A percentile compares a stretch with the other conserved stretches of the same genome.
phyloP scores from a whole-genome alignment of 2,329 filamentous ascomycete species.

The Penicillium sp. region DNA sequence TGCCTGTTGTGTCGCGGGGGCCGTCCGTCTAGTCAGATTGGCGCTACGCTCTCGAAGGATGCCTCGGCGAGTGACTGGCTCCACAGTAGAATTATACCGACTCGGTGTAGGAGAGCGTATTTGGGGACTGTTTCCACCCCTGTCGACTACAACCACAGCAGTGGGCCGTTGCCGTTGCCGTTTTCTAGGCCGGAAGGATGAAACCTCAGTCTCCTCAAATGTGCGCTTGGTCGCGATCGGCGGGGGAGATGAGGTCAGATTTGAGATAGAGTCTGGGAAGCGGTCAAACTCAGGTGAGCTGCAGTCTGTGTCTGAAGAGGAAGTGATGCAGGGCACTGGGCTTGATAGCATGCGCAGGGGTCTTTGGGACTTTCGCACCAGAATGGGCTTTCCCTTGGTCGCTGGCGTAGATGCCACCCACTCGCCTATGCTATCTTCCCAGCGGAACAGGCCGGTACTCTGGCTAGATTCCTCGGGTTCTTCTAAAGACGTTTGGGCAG shows the following conservation, averaged over 20 bases:
- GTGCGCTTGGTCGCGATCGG: slow-evolving; percentile 25
- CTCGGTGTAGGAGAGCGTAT: neutral
- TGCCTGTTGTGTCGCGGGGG: neutral
- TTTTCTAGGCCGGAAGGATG: slow-evolving; percentile 22
- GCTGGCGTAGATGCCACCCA: slow-evolving; percentile 54
- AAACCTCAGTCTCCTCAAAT: slow-evolving; percentile 10
- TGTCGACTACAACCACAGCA: slow-evolving; percentile 14
- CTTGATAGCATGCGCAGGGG: slow-evolving; percentile 6
- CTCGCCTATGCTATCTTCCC: slow-evolving; percentile 58
- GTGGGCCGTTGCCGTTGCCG: slow-evolving; percentile 23
- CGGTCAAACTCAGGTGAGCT: slow-evolving; percentile 21
- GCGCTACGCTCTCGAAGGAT: slow-evolving; percentile 20
- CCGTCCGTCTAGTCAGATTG: slow-evolving; percentile 4
- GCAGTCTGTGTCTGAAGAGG: slow-evolving; percentile 28
- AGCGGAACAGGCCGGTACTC: slow-evolving; percentile 41
- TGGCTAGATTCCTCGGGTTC: slow-evolving; percentile 15
- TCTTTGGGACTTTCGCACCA: neutral
- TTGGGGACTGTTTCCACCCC: slow-evolving; percentile 3
- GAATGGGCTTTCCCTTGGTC: slow-evolving; percentile 20
- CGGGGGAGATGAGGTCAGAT: slow-evolving; percentile 32
- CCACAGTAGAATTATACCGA: slow-evolving; percentile 2
- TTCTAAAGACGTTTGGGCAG: slow-evolving; percentile 9
- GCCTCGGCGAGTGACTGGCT: slow-evolving; percentile 12
- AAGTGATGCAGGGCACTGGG: slow-evolving; percentile 16
- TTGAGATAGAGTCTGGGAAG: slow-evolving; percentile 25